Evolutionary conservation across 495 filamentous ascomycete genomes (phyloP).

Genomic region (Talaromyces borbonicus): DNA sequence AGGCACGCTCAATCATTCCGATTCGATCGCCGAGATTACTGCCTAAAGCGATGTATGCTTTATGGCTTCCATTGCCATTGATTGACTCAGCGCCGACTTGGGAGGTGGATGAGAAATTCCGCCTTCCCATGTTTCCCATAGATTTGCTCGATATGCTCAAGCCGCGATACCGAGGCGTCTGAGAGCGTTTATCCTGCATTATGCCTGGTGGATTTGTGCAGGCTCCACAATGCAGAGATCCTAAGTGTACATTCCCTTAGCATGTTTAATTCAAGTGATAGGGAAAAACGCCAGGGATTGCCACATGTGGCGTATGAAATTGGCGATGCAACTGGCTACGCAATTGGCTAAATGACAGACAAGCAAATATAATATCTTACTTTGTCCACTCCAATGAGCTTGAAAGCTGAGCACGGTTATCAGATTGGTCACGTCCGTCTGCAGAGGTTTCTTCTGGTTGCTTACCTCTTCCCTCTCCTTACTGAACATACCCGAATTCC

Average conservation of each 20-base stretch:
- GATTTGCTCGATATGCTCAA: no score
- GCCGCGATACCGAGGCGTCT: no score
- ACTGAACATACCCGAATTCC: not conserved
- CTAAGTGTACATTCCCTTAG: not conserved
- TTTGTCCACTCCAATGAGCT: not conserved
- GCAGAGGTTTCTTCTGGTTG: not conserved
- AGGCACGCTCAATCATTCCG: constrained; percentile 71
- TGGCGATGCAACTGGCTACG: no score
- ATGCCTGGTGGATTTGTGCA: not conserved
- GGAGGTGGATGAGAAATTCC: no score
- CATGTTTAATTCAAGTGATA: not conserved
- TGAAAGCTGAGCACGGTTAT: no score
- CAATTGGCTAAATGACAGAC: not conserved
- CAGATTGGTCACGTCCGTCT: no score
- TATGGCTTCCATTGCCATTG: constrained; percentile 22
- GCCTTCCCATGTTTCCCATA: no score
- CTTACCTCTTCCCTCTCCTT: not conserved
- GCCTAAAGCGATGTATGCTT: constrained; percentile 78
- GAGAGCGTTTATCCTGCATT: no score
- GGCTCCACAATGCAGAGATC: not conserved
- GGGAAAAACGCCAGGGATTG: not conserved
- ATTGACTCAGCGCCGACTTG: no score
- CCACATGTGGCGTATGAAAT: not conserved
- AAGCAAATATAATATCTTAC: not conserved
- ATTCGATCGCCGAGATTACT: constrained; percentile 89